Evolutionary conservation across 352 stramenopile genomes (phyloP).

Genomic region (Phytophthora cactorum): DNA sequence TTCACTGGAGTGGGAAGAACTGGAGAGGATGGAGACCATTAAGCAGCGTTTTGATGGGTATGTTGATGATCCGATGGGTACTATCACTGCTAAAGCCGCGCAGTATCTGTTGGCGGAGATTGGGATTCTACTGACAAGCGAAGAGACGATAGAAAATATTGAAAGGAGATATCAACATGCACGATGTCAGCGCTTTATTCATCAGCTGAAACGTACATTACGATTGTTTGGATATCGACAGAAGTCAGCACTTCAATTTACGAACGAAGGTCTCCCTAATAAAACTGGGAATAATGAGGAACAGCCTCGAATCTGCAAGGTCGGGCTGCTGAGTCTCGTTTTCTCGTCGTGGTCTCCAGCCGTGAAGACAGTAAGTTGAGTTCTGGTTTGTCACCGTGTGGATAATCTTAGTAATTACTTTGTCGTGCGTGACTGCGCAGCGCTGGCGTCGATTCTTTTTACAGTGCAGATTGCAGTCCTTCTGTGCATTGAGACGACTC

Average conservation of each 20-base stretch:
- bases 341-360: slow-evolving; percentile 55
- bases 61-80: slow-evolving; percentile 36
- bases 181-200: slow-evolving; percentile 51
- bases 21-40: slow-evolving; percentile 29
- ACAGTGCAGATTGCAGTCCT: slow-evolving; percentile 39
- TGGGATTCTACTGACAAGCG: slow-evolving; percentile 33
- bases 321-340: slow-evolving; percentile 50
- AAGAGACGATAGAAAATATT: slow-evolving; percentile 50
- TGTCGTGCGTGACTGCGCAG: slow-evolving; percentile 19
- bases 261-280: slow-evolving; percentile 32
- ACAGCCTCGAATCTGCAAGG: slow-evolving; percentile 53
- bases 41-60: slow-evolving; percentile 57
- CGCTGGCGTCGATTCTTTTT: slow-evolving; percentile 54
- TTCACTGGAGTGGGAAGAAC: slow-evolving; percentile 44
- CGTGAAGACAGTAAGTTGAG: slow-evolving; percentile 39
- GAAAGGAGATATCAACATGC: slow-evolving; percentile 43
- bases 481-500: slow-evolving; percentile 39
- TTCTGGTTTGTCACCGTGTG: background rate
- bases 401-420: background rate
- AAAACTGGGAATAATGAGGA: slow-evolving; percentile 24
- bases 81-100: slow-evolving; percentile 38
- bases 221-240: slow-evolving; percentile 75
- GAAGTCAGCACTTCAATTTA: slow-evolving; percentile 47
- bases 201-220: slow-evolving; percentile 55
- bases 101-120: slow-evolving; percentile 66